Evolutionary conservation across 163 green algal species (phyloP).

Genomic region (Chlorella variabilis): DNA sequence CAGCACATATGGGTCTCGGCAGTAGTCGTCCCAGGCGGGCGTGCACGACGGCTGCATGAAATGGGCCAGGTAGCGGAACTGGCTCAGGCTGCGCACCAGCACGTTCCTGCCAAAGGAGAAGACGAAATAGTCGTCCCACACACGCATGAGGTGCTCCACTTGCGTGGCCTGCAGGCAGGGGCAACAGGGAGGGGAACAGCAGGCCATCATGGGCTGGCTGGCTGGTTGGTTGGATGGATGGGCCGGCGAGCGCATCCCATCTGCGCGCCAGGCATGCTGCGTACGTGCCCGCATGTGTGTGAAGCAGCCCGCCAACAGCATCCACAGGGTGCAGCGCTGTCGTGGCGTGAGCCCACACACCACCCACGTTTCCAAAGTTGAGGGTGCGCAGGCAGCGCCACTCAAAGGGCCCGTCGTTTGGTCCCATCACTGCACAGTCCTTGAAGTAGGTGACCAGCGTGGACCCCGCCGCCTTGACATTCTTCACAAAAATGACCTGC

Average conservation of each 20-base stretch:
- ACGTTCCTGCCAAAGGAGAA: conserved; percentile 9
- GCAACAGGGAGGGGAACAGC: neutral
- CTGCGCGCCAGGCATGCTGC: no score
- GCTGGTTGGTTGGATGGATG: no score
- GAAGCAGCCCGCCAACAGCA: no score
- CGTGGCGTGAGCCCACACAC: no score
- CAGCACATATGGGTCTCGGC: neutral
- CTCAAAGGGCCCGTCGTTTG: neutral
- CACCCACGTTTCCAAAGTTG: neutral
- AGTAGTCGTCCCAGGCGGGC: neutral
- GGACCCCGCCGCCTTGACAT: neutral
- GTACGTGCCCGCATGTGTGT: no score
- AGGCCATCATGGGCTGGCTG: no score
- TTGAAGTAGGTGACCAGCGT: neutral
- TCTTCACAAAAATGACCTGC: conserved; percentile 3
- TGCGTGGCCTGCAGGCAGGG: neutral
- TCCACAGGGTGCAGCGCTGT: no score
- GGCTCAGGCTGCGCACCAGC: neutral
- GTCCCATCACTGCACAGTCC: neutral
- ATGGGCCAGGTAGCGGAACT: neutral
- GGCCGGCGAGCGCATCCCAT: no score
- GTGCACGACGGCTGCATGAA: neutral
- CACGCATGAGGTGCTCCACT: neutral
- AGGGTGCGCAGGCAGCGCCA: neutral
- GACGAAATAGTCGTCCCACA: conserved; percentile 16